Conservation (phyloP, 2,329 filamentous ascomycete genomes). For the Plenodomus biglobosus region DNA sequence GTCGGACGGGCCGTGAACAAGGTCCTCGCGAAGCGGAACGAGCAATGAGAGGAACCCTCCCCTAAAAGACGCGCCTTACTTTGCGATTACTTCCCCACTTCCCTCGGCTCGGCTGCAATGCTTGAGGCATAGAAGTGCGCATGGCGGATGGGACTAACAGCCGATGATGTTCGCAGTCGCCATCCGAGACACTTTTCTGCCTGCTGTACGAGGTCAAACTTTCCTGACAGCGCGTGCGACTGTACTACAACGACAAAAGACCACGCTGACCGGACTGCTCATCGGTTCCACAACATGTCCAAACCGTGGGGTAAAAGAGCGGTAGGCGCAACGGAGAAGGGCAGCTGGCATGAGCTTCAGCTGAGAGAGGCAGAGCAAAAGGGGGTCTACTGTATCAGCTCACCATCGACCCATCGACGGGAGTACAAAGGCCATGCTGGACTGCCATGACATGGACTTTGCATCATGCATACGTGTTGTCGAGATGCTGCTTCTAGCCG, state of each 20-base stretch:
- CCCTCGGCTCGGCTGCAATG: not conserved
- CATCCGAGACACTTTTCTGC: too few relatives aligned
- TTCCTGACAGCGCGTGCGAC: too few relatives aligned
- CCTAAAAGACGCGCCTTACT: too few relatives aligned
- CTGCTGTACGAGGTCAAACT: too few relatives aligned
- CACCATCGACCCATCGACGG: not conserved
- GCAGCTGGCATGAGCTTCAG: slow-evolving; percentile 21
- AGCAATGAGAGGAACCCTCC: too few relatives aligned
- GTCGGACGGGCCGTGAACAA: slow-evolving; percentile 32
- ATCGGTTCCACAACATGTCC: slow-evolving; percentile 1
- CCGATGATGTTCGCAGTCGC: too few relatives aligned
- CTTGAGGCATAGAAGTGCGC: too few relatives aligned
- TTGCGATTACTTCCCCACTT: not conserved
- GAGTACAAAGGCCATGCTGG: too few relatives aligned
- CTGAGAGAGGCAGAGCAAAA: slow-evolving; percentile 7
- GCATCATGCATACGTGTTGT: not conserved
- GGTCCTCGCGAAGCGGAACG: slow-evolving; percentile 26
- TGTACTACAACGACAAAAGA: too few relatives aligned
- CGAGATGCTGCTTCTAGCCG: not conserved
- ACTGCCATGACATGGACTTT: too few relatives aligned
- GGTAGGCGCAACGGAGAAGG: not conserved
- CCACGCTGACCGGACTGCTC: too few relatives aligned
- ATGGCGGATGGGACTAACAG: too few relatives aligned
- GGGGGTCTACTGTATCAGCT: not conserved
- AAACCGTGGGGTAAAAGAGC: slow-evolving; percentile 30